phyloP scores from a whole-genome alignment of 2,329 filamentous ascomycete species.

The Pseudomassariella vexata region DNA sequence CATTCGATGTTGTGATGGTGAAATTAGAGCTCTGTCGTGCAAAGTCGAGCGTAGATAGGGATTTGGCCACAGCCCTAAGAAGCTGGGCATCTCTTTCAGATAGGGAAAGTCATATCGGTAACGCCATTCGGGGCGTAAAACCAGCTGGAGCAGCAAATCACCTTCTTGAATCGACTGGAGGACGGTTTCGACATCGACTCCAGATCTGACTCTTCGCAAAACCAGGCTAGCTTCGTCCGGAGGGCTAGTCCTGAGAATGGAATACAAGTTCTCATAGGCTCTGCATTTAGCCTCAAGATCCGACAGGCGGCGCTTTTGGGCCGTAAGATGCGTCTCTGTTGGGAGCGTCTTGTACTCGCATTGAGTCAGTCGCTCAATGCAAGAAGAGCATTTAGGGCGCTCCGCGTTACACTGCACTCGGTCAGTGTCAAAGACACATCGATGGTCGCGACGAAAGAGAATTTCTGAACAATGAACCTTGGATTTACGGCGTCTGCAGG shows the following conservation, averaged over 20 bases:
- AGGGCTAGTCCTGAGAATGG: conserved; percentile 14
- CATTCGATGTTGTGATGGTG: conserved; percentile 1
- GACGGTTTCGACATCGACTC: conserved; percentile 13
- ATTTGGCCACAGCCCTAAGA: conserved; percentile 9
- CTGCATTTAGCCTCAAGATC: conserved; percentile 17
- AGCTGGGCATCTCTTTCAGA: conserved; percentile 12
- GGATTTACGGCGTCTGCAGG: conserved; percentile 7
- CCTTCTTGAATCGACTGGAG: conserved; percentile 14
- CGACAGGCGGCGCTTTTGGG: conserved; percentile 16
- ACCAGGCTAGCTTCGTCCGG: conserved; percentile 12
- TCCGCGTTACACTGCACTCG: conserved; percentile 16
- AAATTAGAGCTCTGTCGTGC: conserved; percentile 9
- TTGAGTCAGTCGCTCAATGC: conserved; percentile 14
- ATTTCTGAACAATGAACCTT: conserved; percentile 4
- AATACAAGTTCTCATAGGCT: conserved; percentile 13
- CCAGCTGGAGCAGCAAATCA: conserved; percentile 16
- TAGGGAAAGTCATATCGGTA: conserved; percentile 20
- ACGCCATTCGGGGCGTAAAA: conserved; percentile 12
- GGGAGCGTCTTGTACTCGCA: conserved; percentile 20
- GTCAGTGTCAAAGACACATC: neutral
- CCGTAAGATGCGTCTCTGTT: conserved; percentile 16
- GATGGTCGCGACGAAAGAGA: too few relatives aligned
- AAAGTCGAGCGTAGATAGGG: conserved; percentile 14
- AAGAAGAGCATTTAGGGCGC: conserved; percentile 17
- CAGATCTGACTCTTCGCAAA: conserved; percentile 13